These are phyloP conservation scores for Brettanomyces naardenensis DNA, from an alignment of 805 yeast species.

Conservation along the genomic window DNA sequence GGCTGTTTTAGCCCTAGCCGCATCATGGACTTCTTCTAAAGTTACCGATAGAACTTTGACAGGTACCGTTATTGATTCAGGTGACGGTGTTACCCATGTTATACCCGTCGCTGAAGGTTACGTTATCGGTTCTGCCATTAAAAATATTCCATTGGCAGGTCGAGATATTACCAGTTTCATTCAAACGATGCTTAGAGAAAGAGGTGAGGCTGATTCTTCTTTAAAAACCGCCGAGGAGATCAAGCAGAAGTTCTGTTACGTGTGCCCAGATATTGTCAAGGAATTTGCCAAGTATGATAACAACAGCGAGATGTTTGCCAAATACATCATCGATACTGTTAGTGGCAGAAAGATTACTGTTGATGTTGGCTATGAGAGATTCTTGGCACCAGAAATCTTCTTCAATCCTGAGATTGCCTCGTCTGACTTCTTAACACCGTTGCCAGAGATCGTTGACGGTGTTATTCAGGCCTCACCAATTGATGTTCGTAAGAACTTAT, in stretches of 20 bases:
- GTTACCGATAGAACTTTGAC: slow-evolving; percentile 92
- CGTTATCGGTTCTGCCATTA: slow-evolving; percentile 95
- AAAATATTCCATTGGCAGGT: slow-evolving; percentile 97
- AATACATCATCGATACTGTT: slow-evolving; percentile 81
- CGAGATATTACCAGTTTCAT: slow-evolving; percentile 93
- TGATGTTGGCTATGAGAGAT: slow-evolving; percentile 96
- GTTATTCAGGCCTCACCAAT: slow-evolving; percentile 94
- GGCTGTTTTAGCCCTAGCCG: slow-evolving; percentile 97
- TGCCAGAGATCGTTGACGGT: slow-evolving; percentile 92
- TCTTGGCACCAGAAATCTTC: slow-evolving; percentile 98
- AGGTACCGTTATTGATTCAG: slow-evolving; percentile 97
- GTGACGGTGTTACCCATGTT: slow-evolving; percentile 99
- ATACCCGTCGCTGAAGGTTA: slow-evolving; percentile 99
- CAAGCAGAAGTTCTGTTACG: slow-evolving; percentile 95
- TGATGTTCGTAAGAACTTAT: slow-evolving; percentile 94
- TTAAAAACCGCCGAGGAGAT: slow-evolving; percentile 94
- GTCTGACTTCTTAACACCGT: slow-evolving; percentile 89
- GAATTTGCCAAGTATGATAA: slow-evolving; percentile 93
- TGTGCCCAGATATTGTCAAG: slow-evolving; percentile 94
- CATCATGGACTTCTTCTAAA: slow-evolving; percentile 97
- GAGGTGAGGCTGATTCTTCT: slow-evolving; percentile 93
- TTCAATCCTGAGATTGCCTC: slow-evolving; percentile 97
- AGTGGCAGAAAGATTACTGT: slow-evolving; percentile 56
- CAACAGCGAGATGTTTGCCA: slow-evolving; percentile 89
- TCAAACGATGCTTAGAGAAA: slow-evolving; percentile 88